These are phyloP conservation scores for Phytophthora tubulina DNA, from an alignment of 352 stramenopile genomes.

Conservation along the genomic window DNA sequence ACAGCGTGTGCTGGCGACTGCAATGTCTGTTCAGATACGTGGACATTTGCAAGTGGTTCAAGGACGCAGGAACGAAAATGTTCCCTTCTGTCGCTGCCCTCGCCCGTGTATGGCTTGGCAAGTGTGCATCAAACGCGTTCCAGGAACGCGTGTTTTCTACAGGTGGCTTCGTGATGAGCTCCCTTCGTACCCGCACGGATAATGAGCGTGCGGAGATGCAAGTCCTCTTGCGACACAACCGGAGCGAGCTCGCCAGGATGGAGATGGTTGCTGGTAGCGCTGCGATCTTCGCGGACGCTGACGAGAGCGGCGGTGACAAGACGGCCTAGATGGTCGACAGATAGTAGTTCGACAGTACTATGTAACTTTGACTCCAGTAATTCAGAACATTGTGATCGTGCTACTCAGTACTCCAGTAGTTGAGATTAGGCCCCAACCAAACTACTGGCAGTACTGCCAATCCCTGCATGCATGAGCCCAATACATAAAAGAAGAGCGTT, in stretches of 20 bases:
- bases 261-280: not conserved
- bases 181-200: not conserved
- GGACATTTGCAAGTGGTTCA: not conserved
- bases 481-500: too few species aligned
- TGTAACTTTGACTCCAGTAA: not conserved
- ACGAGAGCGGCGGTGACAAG: not conserved
- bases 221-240: not conserved
- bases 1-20: not conserved
- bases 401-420: not conserved
- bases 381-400: not conserved
- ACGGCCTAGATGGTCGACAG: not conserved
- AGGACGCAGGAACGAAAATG: not conserved
- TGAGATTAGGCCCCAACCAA: not conserved
- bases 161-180: not conserved
- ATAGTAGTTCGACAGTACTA: constrained; percentile 1
- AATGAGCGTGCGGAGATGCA: not conserved
- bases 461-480: not conserved
- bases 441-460: not conserved
- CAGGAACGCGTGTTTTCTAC: not conserved
- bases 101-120: not conserved
- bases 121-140: not conserved
- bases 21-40: not conserved
- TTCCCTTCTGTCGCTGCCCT: not conserved
- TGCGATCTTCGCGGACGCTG: too few species aligned
- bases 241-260: not conserved